Base-by-base conservation (phyloP, 1,284 basidiomycete species). In the Stereum hirsutum region DNA sequence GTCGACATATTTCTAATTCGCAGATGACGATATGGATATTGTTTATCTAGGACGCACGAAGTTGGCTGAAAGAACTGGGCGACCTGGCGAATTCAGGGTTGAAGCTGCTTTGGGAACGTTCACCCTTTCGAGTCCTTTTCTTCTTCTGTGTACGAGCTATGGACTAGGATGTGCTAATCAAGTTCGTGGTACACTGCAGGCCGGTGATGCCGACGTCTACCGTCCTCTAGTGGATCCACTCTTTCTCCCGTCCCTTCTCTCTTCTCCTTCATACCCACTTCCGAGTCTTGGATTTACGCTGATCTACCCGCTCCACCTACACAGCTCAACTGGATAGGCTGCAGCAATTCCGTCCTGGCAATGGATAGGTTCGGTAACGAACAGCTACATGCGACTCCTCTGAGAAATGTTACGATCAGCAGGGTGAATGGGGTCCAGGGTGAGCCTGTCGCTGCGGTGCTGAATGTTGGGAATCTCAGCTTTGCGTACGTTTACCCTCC, bases 71-170 rank as follows among this genome's bases (percentile, higher is more conserved):
- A 2, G 59, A 74, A 50, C 66, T 81, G 11, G 69, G 67, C 5
- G 60, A 58, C 1, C 56, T 82, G 5, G 77, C 63, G 0, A 62
- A 80, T 52, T 73, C 74, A 17, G 54, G 65, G n/a, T 53, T 80
- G 43, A 76, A 72, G 55, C 68, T 73, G 20, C 61, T 26, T 26
- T 8, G 6, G 15, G 6, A 2, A 4, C 15, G 12, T 11, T 39
- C 11, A 4, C 33, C 17, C 33, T 10, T 20, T 35, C 17, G 15
- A 10, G 17, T 17, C 21, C 11, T 17, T 17, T 17, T 20, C 11
- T 17, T 20, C 8, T 12, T 34, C n/a, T n/a, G n/a, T n/a, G n/a
- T n/a, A n/a, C n/a, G n/a, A n/a, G n/a, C n/a, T n/a, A n/a, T n/a
- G n/a, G n/a, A n/a, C n/a, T n/a, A n/a, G n/a, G n/a, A n/a, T n/a